These are phyloP conservation scores for Sesbania bispinosa DNA, from an alignment of 306 rosid species.

Conservation along the genomic window DNA sequence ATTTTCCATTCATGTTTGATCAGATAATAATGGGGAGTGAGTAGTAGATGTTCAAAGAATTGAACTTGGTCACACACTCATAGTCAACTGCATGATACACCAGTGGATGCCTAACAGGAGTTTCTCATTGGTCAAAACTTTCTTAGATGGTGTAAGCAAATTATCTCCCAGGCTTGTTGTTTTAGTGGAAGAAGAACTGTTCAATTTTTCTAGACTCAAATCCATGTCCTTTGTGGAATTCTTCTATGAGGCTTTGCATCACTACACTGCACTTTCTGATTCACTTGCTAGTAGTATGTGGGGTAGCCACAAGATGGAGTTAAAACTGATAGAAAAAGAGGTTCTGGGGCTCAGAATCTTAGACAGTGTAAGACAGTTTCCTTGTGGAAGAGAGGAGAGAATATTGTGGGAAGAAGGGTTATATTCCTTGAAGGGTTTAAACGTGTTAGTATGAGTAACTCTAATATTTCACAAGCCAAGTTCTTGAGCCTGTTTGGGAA, in stretches of 20 bases:
- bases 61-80: conserved; percentile 28
- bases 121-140: conserved; percentile 37
- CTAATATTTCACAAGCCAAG: conserved; percentile 62
- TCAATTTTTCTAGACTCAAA: conserved; percentile 43
- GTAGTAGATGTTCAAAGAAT: conserved; percentile 43
- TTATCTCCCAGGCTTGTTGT: conserved; percentile 54
- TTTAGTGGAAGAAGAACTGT: conserved; percentile 61
- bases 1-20: conserved; percentile 45
- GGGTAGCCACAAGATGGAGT: conserved; percentile 32
- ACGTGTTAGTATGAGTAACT: conserved; percentile 42
- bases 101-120: conserved; percentile 46
- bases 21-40: conserved; percentile 31
- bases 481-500: conserved; percentile 54
- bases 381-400: conserved; percentile 41
- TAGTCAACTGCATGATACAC: conserved; percentile 56
- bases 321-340: conserved; percentile 47
- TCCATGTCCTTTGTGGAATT: conserved; percentile 65
- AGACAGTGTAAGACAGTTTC: conserved; percentile 55
- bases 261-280: conserved; percentile 50
- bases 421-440: conserved; percentile 41
- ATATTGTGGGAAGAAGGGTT: conserved; percentile 39
- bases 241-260: conserved; percentile 71
- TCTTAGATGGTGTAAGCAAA: conserved; percentile 41
- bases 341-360: conserved; percentile 49
- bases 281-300: conserved; percentile 41